Base-by-base conservation (phyloP, 2,329 filamentous ascomycete genomes). In the Annulohypoxylon truncatum region DNA sequence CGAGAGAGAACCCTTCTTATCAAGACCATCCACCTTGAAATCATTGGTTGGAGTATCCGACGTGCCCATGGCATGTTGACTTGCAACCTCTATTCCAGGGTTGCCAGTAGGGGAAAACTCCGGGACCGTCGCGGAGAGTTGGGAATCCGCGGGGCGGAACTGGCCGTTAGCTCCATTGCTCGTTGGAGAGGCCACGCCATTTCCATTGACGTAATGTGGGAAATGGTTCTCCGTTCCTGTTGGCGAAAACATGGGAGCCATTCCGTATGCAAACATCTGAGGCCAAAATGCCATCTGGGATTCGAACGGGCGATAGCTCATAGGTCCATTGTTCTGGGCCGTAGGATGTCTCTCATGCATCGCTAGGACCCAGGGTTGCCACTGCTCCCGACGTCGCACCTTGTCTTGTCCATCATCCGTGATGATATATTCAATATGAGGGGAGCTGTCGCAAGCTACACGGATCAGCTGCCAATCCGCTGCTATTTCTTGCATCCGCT, bases 351-450 rank as follows among this genome's bases (percentile, higher is more conserved):
- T 90, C 67, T 93, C 87, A 10, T 89, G 85, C 75, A 89, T 84
- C 1, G 87, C 86, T 63, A 96, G 80, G 18, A 97, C 87, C 84
- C 93, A 98, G 70, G 90, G 88, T 71, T 91, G 85, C 93, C 94
- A 97, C 24, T 88, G 89, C 18, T 93, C 86, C 24, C 87, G 86
- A 64, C 89, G 87, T 54, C 96, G 91, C 47, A 98, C 78, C 44
- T 93, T 87, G 77, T 97, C 93, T 52, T 90, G 82, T 29, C 91
- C 90, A 76, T 97, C 93, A 26, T 92, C 87, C 40, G 92, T 91
- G 31, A 89, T 80, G 48, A 91, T 85, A 73, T 92, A 90, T 72
- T 98, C 94, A 64, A 97, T 85, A 38, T 85, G 85, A 8, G 84
- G 84, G 0, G 93, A 93, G 68, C 90, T 86, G 61, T 91, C 87